These are phyloP conservation scores for Chlorophyllum brunneum DNA, from an alignment of 768 basidiomycete species.

Conservation along the genomic window DNA sequence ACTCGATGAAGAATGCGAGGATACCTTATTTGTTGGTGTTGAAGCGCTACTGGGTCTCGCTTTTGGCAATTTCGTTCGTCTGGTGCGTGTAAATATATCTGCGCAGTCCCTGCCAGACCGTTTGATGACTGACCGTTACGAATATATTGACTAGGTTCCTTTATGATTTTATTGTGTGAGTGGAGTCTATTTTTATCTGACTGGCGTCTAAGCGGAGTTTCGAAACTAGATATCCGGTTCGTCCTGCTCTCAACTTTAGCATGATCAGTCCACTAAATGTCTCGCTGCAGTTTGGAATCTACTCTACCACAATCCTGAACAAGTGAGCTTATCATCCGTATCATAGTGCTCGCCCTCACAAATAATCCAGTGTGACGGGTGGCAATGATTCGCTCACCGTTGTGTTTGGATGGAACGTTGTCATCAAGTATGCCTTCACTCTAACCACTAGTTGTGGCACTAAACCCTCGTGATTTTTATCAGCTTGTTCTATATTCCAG, in stretches of 20 bases:
- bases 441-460: background rate
- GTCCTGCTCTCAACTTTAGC: constrained; percentile 18
- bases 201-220: background rate
- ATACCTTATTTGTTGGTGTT: constrained; percentile 79
- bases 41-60: constrained; percentile 73
- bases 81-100: constrained; percentile 48
- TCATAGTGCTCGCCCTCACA: background rate
- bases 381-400: constrained; percentile 45
- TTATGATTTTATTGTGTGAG: constrained; percentile 76
- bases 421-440: constrained; percentile 63
- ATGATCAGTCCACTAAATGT: background rate
- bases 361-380: constrained; percentile 52
- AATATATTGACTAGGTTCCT: constrained; percentile 54
- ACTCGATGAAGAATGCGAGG: constrained; percentile 70
- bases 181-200: constrained; percentile 12
- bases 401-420: constrained; percentile 80
- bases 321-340: constrained; percentile 32
- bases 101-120: background rate
- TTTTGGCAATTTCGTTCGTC: constrained; percentile 69
- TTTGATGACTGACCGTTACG: background rate
- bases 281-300: constrained; percentile 64
- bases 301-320: constrained; percentile 71
- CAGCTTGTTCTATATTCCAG: constrained; percentile 38
- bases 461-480: background rate
- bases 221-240: constrained; percentile 54